Evolutionary conservation across 73 alveolate species (phyloP), one percentile per base, ranked within the genome.

Genomic region (Diophrys sp.): DNA sequence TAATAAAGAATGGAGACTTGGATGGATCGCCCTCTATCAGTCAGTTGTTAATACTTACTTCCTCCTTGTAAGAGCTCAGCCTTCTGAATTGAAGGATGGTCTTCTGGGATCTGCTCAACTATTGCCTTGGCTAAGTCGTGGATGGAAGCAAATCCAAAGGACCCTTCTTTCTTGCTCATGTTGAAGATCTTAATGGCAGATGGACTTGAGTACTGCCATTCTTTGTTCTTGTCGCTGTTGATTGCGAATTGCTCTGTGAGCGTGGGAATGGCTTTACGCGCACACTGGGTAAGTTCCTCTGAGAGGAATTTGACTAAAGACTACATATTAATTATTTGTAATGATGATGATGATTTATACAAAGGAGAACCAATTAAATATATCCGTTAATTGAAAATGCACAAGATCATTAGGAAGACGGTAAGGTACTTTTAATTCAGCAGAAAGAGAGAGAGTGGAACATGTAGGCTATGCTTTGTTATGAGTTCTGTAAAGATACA

Each of bases 101-200:
- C 90, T 33, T 70, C 87, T 33, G 82, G 89, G 55, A 87, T 33
- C 54, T 55, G 80, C 53, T 78, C 81, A 1, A 80, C 87, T 25
- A 90, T 53, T 74, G 78, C 87, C 30, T 83, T 72, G 44, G 98
- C 97, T 28, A 94, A 66, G 25, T 94, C 95, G 69, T 94, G 81
- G 33, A 80, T 56, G 8, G 95, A 67, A 2, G 74, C 66, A 79
- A 77, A 86, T 26, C 94, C 90, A 87, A 84, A 88, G 31, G 89
- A 82, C 30, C 95, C 91, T 14, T 69, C 73, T 83, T 87, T 89
- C 75, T 88, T 94, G 74, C 87, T 71, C 92, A 88, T 88, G 83
- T 94, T 94, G 88, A 68, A 94, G 55, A 94, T 88, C 83, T 89
- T 90, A 31, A 90, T 88, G 30, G 94, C 93, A 0, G 93, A 72